Evolutionary conservation across 2,329 filamentous ascomycete genomes (phyloP), one percentile per base, ranked within the genome.

Genomic region (Monilinia aucupariae): DNA sequence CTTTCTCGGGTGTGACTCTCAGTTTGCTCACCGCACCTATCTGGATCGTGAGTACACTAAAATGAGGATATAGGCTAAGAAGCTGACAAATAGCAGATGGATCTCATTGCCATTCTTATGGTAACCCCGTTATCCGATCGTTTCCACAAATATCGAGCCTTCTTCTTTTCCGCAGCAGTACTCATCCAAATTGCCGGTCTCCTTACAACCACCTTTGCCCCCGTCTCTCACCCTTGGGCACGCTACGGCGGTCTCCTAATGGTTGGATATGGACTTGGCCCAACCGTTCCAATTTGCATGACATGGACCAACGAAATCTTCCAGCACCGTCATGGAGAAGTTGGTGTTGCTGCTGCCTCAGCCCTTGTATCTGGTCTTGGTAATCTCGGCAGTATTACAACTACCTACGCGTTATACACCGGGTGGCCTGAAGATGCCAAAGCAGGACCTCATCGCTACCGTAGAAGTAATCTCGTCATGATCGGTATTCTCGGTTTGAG

Each of bases 271-370:
- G 92, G 92, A 0, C 85, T 96, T 2, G 92, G 92, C 1, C 92
- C 92, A 4, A 96, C 92, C 0, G 91, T 96, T 0, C 92, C 92
- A 13, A 93, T 93, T 71, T 93, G 90, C 75, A 96, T 96, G 92
- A 88, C 91, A 43, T 96, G 92, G 92, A 91, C 90, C 39, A 90
- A 86, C 66, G 90, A 96, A 76, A 88, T 96, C 72, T 96, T 96
- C 79, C 91, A 96, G 77, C 83, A 84, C 39, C 88, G 92, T 15
- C 92, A 96, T 72, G 91, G 92, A 53, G 92, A 96, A 75, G 90
- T 96, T 27, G 92, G 92, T 62, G 91, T 96, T 8, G 92, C 92
- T 4, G 89, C 92, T 17, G 91, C 92, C 0, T 86, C 89, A 1
- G 92, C 92, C 3, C 80, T 96, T 13, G 92, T 96, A 0, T 94